Evolutionary conservation across 2,329 filamentous ascomycete genomes (phyloP), one percentile per base, ranked within the genome.

Genomic region (Ustulina deusta): DNA sequence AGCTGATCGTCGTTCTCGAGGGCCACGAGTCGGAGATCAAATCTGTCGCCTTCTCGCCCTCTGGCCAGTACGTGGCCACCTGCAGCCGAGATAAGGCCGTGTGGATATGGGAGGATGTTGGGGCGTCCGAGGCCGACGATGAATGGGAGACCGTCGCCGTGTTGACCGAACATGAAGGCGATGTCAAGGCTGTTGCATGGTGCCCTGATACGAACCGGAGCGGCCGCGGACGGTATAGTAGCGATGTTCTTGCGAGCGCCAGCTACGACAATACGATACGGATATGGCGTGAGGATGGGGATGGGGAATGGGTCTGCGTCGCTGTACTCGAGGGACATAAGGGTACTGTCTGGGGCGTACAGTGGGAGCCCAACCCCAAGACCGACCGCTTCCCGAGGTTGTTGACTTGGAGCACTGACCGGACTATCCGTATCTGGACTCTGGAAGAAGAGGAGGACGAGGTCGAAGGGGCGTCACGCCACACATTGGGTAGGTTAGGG

Each of bases 21-120:
- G 96, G 96, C 0, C 96, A 98, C 78, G 96, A 98, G 76, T 93
- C 92, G 27, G 96, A 99, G 81, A 92, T 99, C 83, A 91, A 97
- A 83, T 84, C 87, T 34, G 89, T 95, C 70, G 85, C 88, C 1
- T 97, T 94, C 82, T 90, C 87, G 20, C 90, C 92, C 0, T 88
- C 88, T 0, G 92, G 92, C 0, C 88, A 91, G 69, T 90, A 93
- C 74, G 86, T 99, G 4, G 96, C 96, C 6, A 97, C 94, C 0
- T 97, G 94, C 80, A 92, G 90, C 61, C 87, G 96, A 56, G 96
- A 99, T 79, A 98, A 98, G 83, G 92, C 89, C 17, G 93, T 98
- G 20, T 99, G 96, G 96, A 93, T 99, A 74, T 99, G 96, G 96
- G 96, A 99, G 81, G 96, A 98, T 78, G 87, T 97, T 61, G 87